Base-by-base conservation (phyloP, 306 rosid species). In the Canavalia gladiata region DNA sequence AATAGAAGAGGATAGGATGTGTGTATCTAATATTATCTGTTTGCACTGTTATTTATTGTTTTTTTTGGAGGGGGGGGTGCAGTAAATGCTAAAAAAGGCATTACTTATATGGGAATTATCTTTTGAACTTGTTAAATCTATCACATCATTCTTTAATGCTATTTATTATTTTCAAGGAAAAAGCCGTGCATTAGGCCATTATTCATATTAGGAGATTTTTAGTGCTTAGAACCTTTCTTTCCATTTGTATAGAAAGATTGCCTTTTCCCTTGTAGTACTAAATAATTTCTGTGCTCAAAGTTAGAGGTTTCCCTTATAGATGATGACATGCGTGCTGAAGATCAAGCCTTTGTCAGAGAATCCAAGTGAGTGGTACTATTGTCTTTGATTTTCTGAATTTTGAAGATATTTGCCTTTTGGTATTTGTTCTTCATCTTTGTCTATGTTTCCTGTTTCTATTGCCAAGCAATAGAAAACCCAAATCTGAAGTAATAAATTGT, bases 341-440 rank as follows among this genome's bases (percentile, higher is more conserved):
- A 79, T 80, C 87, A 82, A 76, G 78, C 87, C 72, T 84, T 70
- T 11, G 60, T 75, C 62, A 72, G 81, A 77, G 80, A 72, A 59
- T 84, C 87, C 72, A 77, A 75, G 97, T 89, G 84, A 88, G 97
- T 81, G 65, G 81, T 70, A 64, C 30, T 82, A 31, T 82, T 54
- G 33, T 54, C 76, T 55, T 13, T 71, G 50, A 51, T 55, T 79
- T 74, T 76, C 73, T 68, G 60, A 59, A 42, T 72, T 71, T 72
- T 10, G 72, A 42, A 56, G 45, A 41, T 51, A 8, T 52, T 55
- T 31, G 62, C 65, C 25, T 43, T 73, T 57, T 41, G n/a, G 42
- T 68, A 31, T 72, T 72, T 57, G 33, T 31, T 62, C 43, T 8
- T n/a, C 31, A 52, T 67, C 43, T 29, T 73, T 81, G 59, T 71